A percentile compares a stretch with the other conserved stretches of the same genome.
Evolutionary conservation across 306 rosid genomes (phyloP).

Genomic region (Arachis stenosperma): DNA sequence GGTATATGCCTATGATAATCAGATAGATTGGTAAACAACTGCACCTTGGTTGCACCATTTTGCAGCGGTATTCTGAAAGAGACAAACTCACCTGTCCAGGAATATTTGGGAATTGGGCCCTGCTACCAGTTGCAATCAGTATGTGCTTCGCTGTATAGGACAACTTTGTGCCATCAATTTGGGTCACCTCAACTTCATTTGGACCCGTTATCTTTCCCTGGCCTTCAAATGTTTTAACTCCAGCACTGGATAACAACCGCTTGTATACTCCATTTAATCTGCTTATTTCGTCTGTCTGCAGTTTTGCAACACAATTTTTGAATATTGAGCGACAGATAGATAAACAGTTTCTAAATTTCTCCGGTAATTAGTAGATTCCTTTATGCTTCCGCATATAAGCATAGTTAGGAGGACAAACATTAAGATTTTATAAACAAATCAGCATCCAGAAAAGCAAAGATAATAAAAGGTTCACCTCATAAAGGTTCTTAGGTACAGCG

Average conservation of each 20-base stretch:
- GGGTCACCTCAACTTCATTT: conserved; percentile 95
- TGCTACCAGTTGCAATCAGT: conserved; percentile 90
- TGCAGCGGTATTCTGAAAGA: conserved; percentile 32
- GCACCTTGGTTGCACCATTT: conserved; percentile 5
- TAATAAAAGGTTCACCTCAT: background rate
- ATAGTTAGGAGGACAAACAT: conserved; percentile 16
- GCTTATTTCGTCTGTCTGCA: conserved; percentile 87
- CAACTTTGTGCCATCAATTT: conserved; percentile 93
- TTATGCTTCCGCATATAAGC: conserved; percentile 25
- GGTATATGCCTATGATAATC: background rate
- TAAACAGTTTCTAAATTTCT: background rate
- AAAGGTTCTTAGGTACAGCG: background rate
- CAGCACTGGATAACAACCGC: conserved; percentile 81
- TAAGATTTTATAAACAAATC: conserved; percentile 15
- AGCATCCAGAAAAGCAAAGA: conserved; percentile 22
- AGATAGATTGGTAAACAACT: background rate
- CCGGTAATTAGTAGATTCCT: conserved; percentile 16
- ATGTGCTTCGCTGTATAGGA: conserved; percentile 86
- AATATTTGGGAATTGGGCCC: conserved; percentile 78
- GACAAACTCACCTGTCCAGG: conserved; percentile 77
- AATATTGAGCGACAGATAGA: conserved; percentile 17
- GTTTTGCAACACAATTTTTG: conserved; percentile 15
- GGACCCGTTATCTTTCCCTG: conserved; percentile 89
- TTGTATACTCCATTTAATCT: conserved; percentile 93
- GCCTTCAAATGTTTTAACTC: conserved; percentile 88